Evolutionary conservation across 2,329 filamentous ascomycete species (phyloP), one percentile per base, ranked within the genome.

Genomic region (Exserohilum turcica): DNA sequence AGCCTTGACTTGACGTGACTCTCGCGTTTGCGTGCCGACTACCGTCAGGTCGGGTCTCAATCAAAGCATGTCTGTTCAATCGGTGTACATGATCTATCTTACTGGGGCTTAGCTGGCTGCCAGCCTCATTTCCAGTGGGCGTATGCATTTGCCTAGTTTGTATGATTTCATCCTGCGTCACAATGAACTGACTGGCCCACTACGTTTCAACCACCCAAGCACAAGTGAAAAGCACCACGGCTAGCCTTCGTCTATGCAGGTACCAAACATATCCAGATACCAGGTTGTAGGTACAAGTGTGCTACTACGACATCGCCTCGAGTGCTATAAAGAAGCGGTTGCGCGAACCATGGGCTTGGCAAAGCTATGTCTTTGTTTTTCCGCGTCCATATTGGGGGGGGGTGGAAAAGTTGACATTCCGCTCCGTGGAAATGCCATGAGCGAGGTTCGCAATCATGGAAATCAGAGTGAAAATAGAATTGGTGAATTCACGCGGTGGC

Each of bases 311-410:
- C 12, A 10, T 44, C n/a, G 15, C 16, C 18, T 33, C 19, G 15
- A 16, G 27, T 29, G 27, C 27, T 43, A 36, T 24, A 37, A 29
- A 21, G 21, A 36, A 36, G 12, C 32, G 44, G 16, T 27, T 7
- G 38, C 32, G 28, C 27, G 50, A 53, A 53, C 50, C 50, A 53
- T 49, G 42, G 19, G 33, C 50, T 53, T 53, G 50, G 50, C 50
- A 35, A 28, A 7, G 1, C 10, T 19, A 9, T 24, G 48, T 43
- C 24, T 43, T 40, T 53, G 43, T 43, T 33, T n/a, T 32, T 9
- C 12, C 24, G 31, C 18, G 29, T 32, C 27, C 15, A 5, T 13
- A 18, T 24, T 28, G 29, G 13, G 16, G 13, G 16, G 6, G 27
- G 37, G 28, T 36, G 12, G 31, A 35, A 19, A 44, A 27, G n/a